Conservation (phyloP, 371 early-diverging fungal species). For the Mortierella sp. region DNA sequence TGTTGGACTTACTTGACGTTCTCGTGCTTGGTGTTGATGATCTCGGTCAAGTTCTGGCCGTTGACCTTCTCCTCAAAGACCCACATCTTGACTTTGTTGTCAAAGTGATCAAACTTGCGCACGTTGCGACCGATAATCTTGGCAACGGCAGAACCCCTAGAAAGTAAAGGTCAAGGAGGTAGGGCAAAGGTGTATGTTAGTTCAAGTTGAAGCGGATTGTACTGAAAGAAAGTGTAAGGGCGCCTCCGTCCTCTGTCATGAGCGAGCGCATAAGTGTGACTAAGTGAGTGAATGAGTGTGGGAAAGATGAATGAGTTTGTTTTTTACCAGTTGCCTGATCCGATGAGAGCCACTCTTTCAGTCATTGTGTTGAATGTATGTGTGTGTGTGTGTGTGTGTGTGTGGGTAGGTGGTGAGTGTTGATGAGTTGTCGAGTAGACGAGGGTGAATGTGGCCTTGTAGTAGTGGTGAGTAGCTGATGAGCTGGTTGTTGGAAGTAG, state of each 20-base stretch:
- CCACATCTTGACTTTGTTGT: conserved; percentile 93
- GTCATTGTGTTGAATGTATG: conserved; percentile 28
- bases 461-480: neutral
- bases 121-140: conserved; percentile 96
- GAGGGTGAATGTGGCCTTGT: conserved; percentile 1
- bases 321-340: conserved; percentile 95
- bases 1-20: conserved; percentile 87
- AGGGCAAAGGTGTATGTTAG: conserved; percentile 31
- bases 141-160: conserved; percentile 97
- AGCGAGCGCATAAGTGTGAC: neutral
- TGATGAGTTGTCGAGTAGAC: neutral
- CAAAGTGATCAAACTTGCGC: conserved; percentile 71
- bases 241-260: neutral
- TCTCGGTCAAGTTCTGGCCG: conserved; percentile 92
- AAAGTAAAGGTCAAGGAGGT: neutral
- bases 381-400: conserved; percentile 10
- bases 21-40: conserved; percentile 95
- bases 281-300: neutral
- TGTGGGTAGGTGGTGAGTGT: neutral
- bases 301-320: neutral
- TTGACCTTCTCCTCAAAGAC: conserved; percentile 94
- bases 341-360: conserved; percentile 92
- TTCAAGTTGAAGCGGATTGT: neutral
- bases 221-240: no score
- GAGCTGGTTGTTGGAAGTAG: neutral